Evolutionary conservation across 148 eudicot genomes (phyloP).

Genomic region (Beta vulgaris): DNA sequence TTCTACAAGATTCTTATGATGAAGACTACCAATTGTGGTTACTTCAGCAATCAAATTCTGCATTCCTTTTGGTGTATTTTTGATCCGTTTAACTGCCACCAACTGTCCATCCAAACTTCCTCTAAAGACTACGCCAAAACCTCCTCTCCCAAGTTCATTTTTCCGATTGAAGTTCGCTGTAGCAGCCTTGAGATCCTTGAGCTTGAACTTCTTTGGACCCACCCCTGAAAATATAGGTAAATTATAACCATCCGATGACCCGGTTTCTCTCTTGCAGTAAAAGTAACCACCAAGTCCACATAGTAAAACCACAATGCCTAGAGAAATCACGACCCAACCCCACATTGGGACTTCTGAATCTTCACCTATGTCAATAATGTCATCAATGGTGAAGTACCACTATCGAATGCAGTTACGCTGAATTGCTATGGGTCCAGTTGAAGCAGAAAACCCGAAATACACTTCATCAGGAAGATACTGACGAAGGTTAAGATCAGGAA

Average conservation of each 20-base stretch:
- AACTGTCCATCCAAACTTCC: conserved; percentile 27
- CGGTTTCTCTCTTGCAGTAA: conserved; percentile 14
- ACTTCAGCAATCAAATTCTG: conserved; percentile 43
- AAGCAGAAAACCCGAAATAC: conserved; percentile 40
- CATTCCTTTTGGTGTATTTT: conserved; percentile 38
- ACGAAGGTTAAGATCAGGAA: conserved; percentile 26
- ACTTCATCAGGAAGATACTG: conserved; percentile 28
- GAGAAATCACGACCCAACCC: conserved; percentile 19
- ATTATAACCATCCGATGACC: background rate
- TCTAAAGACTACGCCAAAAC: conserved; percentile 37
- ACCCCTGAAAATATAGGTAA: conserved; percentile 14
- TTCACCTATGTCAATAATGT: conserved; percentile 1
- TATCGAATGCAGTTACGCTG: conserved; percentile 35
- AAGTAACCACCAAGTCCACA: conserved; percentile 4
- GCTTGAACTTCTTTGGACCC: conserved; percentile 35
- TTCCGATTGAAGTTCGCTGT: conserved; percentile 30
- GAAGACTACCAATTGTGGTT: conserved; percentile 41
- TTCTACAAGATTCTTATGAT: conserved; percentile 44
- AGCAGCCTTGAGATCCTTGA: conserved; percentile 34
- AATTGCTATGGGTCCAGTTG: conserved; percentile 26
- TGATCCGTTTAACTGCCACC: conserved; percentile 39
- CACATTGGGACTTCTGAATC: background rate
- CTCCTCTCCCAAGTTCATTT: conserved; percentile 39
- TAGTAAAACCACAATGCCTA: background rate
- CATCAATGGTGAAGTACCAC: conserved; percentile 29